Evolutionary conservation across 1,139 yeast species (phyloP), one percentile per base, ranked within the genome.

Genomic region (Kodamaea sp.): DNA sequence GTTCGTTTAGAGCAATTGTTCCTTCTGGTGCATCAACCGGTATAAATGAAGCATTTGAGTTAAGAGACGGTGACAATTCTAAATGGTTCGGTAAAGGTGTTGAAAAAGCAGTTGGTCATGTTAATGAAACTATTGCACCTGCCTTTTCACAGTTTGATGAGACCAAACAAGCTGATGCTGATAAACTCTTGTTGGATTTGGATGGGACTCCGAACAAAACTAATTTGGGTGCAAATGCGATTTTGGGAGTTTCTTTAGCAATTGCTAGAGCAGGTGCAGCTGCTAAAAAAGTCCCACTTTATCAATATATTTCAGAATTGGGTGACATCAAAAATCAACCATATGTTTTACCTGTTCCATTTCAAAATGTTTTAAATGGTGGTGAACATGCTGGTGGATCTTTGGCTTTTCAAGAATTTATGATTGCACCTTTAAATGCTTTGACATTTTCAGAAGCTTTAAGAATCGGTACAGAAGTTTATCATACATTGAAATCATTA

Each of bases 1-100:
- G 54, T 10, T 35, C 45, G 38, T 50, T 50, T 51, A 47, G 54
- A 45, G 42, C 54, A 40, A 50, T 50, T 37, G 54, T 50, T 24
- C 54, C 54, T 26, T 50, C 54, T 31, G 54, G 54, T 42, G 54
- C 54, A 31, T 50, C 54, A 40, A 50, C 54, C 37, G 54, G 54
- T 44, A 32, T 48, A 41, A 53, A 50, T 49, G 54, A 50, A 44
- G 53, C 53, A 28, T 43, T 50, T 40, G 54, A 50, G 36, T 48
- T 50, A 51, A 48, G 54, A 46, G 54, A 50, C 35, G 54, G 54
- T 34, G 54, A 50, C 52, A 50, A 50, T 50, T 43, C 52, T 48
- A 49, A 50, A 44, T 50, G 54, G 54, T 36, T 48, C 43, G 54
- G 54, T 35, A 50, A 50, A 51, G 54, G 54, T 45, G 54, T 50